These are phyloP conservation scores for Stemphylium beticola DNA, from an alignment of 2,329 filamentous ascomycete genomes.

Conservation along the genomic window DNA sequence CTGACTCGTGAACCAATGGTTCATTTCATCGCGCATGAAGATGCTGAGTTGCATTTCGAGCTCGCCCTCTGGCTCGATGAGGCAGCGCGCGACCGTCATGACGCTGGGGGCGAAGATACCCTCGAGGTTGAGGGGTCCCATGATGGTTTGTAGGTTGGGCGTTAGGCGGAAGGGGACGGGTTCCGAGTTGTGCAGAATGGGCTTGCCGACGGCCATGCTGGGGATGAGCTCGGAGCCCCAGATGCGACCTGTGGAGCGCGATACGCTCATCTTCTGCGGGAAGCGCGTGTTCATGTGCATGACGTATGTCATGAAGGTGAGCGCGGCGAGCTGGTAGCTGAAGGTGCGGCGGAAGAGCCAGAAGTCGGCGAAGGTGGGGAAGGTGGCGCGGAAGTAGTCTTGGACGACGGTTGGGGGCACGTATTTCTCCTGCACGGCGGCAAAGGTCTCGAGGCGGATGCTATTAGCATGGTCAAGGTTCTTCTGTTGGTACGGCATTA, in stretches of 20 bases:
- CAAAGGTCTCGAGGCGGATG: constrained; percentile 88
- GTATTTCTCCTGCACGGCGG: constrained; percentile 91
- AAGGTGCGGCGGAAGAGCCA: constrained; percentile 99
- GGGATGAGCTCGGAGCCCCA: constrained; percentile 97
- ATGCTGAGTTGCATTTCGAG: constrained; percentile 94
- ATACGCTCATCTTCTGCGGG: constrained; percentile 94
- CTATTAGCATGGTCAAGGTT: constrained; percentile 72
- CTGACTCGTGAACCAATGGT: constrained; percentile 89
- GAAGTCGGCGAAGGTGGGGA: constrained; percentile 90
- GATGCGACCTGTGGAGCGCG: constrained; percentile 81
- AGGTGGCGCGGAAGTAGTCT: constrained; percentile 87
- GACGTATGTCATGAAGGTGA: constrained; percentile 99
- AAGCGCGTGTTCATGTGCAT: constrained; percentile 97
- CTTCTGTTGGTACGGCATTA: constrained; percentile 57
- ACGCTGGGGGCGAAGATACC: constrained; percentile 94
- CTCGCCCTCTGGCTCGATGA: constrained; percentile 81
- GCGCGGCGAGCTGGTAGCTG: constrained; percentile 89
- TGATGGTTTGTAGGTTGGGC: constrained; percentile 91
- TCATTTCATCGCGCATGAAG: constrained; percentile 97
- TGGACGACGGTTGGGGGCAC: constrained; percentile 82
- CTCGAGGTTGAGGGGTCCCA: constrained; percentile 95
- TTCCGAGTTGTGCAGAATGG: constrained; percentile 93
- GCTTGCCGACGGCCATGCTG: constrained; percentile 81
- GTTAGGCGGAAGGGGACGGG: constrained; percentile 96
- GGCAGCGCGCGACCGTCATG: constrained; percentile 93